Percentiles rank a stretch among this genome's conserved stretches.
These are phyloP conservation scores for Vanrija humicola DNA, from an alignment of 1,284 basidiomycete species.

Conservation along the genomic window DNA sequence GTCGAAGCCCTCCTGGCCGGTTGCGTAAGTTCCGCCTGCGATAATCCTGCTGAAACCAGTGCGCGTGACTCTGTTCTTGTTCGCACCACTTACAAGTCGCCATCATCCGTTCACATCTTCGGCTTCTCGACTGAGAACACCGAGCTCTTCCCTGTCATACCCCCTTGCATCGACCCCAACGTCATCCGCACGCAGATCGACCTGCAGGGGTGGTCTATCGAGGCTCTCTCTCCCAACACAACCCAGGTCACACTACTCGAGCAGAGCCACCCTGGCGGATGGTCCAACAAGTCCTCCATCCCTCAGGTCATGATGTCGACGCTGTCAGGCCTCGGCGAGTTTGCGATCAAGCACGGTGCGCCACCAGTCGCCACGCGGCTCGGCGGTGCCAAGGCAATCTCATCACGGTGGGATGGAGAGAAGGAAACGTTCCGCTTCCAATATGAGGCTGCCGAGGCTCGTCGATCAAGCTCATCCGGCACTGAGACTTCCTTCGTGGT, in stretches of 20 bases:
- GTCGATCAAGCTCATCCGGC: constrained; percentile 51
- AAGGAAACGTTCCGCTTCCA: constrained; percentile 75
- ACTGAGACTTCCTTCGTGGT: constrained; percentile 42
- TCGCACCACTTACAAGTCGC: constrained; percentile 95
- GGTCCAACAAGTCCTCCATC: constrained; percentile 92
- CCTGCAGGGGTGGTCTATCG: constrained; percentile 94
- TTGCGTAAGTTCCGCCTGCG: constrained; percentile 59
- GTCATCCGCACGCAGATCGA: constrained; percentile 92
- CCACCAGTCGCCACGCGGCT: constrained; percentile 85
- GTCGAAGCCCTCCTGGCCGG: constrained; percentile 84
- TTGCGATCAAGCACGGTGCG: constrained; percentile 89
- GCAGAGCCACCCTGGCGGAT: constrained; percentile 94
- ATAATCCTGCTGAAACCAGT: constrained; percentile 50
- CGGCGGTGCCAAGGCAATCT: constrained; percentile 67
- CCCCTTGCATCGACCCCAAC: constrained; percentile 62
- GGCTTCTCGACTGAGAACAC: constrained; percentile 90
- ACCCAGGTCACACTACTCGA: constrained; percentile 91
- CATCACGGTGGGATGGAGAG: constrained; percentile 82
- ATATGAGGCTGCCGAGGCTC: constrained; percentile 66
- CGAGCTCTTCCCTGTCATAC: constrained; percentile 75
- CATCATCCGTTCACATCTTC: constrained; percentile 90
- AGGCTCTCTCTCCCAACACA: constrained; percentile 90
- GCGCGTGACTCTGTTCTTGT: constrained; percentile 86
- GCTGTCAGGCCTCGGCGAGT: constrained; percentile 85
- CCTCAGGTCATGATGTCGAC: constrained; percentile 84